Evolutionary conservation across 257 asterid genomes (phyloP), one percentile per base, ranked within the genome.

Genomic region (Coffea canephora): DNA sequence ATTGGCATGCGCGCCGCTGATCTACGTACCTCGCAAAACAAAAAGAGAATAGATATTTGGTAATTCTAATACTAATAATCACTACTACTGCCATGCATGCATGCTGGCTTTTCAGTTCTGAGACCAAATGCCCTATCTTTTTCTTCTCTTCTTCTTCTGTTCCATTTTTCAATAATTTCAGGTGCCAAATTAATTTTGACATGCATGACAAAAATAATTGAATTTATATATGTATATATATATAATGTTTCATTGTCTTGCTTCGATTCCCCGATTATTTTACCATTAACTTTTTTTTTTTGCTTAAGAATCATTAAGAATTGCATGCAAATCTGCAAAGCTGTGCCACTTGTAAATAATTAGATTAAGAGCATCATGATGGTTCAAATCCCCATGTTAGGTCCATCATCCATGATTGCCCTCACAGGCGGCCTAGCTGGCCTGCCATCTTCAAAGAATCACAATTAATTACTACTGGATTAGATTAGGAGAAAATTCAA

Each of bases 341-440:
- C 65, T 67, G 75, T 41, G 50, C 6, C 39, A 9, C 16, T 71
- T 50, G 43, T 50, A 11, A 57, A 1, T 21, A n/a, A 57, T 7
- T 21, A n/a, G 65, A 49, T 50, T n/a, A 78, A 69, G 76, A 16
- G 62, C 34, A 21, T 31, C 59, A 83, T 83, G 23, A 68, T 55
- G 69, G 78, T 77, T 62, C 84, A 84, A 84, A 84, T 80, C 78
- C 80, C 84, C 70, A 80, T 67, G 61, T 15, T 55, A 75, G 54
- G 79, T 83, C 59, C 79, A 67, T 68, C 68, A 49, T 62, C 80
- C 69, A 72, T 78, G 21, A 83, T 69, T 75, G 68, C 77, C 25
- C 27, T 52, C 80, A 79, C 72, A 67, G 14, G 61, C 69, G 14
- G 61, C 69, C 48, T 23, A 61, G 75, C 57, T 79, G 72, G 76